Percentiles rank a stretch among this genome's conserved stretches.
phyloP scores from a whole-genome alignment of 2,329 filamentous ascomycete species.

The Fusarium sp. region DNA sequence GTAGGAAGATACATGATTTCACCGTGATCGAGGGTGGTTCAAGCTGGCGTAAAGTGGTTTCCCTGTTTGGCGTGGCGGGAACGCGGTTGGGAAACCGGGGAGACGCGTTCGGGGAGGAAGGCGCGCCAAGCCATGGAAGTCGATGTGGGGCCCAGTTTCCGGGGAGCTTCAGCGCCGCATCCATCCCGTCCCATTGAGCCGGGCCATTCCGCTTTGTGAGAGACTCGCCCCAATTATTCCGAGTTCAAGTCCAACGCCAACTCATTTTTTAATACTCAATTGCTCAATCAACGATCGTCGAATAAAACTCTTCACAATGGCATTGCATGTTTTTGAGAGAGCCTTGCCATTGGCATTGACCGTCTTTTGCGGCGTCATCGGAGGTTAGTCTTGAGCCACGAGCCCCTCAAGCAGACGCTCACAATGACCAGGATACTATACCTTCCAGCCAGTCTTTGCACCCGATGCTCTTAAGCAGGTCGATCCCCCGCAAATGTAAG shows the following conservation, averaged over 20 bases:
- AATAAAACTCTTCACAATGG: neutral
- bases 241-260: neutral
- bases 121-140: slow-evolving; percentile 14
- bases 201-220: slow-evolving; percentile 12
- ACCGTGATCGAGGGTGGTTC: slow-evolving; percentile 14
- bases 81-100: slow-evolving; percentile 39
- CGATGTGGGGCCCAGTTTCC: slow-evolving; percentile 19
- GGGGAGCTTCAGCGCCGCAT: slow-evolving; percentile 8
- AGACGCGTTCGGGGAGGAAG: slow-evolving; percentile 43
- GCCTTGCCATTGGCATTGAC: slow-evolving; percentile 49
- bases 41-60: slow-evolving; percentile 34
- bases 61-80: slow-evolving; percentile 29
- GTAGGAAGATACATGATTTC: slow-evolving; percentile 18
- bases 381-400: slow-evolving; percentile 43
- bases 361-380: slow-evolving; percentile 50
- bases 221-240: slow-evolving; percentile 11
- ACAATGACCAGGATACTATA: slow-evolving; percentile 47
- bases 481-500: slow-evolving; percentile 25
- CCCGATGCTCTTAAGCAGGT: slow-evolving; percentile 30
- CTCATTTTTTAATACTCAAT: neutral
- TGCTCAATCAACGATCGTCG: neutral
- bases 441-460: slow-evolving; percentile 49
- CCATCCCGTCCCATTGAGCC: neutral
- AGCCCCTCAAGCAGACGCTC: slow-evolving; percentile 5
- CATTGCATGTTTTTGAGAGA: slow-evolving; percentile 49